phyloP scores from a whole-genome alignment of 208 protist genomes.

The Trypanosoma congolense region DNA sequence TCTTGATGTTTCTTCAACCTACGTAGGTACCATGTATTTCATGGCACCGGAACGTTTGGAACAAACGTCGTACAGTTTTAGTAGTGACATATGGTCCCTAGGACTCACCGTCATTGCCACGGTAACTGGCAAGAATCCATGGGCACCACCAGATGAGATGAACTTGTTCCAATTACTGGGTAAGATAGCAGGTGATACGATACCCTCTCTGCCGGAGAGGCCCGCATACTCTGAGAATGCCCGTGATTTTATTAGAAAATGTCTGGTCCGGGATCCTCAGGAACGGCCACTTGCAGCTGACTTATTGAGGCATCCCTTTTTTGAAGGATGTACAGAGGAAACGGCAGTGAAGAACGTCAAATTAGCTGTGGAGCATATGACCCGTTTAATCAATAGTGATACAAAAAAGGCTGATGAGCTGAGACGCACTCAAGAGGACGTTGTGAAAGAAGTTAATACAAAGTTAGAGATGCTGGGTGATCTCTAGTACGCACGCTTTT shows the following conservation, averaged over 20 bases:
- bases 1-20: constrained; percentile 83
- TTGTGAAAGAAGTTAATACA: constrained; percentile 63
- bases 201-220: constrained; percentile 56
- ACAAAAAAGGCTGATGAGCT: constrained; percentile 54
- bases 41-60: constrained; percentile 92
- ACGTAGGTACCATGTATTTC: constrained; percentile 93
- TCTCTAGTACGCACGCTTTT: constrained; percentile 12
- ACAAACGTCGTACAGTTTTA: constrained; percentile 88
- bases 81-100: constrained; percentile 90
- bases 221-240: constrained; percentile 59
- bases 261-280: constrained; percentile 71
- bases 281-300: constrained; percentile 55
- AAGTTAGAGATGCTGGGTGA: constrained; percentile 65
- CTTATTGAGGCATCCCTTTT: constrained; percentile 76
- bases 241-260: constrained; percentile 72
- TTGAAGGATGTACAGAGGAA: constrained; percentile 58
- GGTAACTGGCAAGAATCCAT: constrained; percentile 80
- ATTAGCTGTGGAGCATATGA: constrained; percentile 82
- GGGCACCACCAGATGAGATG: constrained; percentile 83
- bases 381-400: constrained; percentile 73
- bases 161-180: constrained; percentile 82
- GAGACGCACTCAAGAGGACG: constrained; percentile 41
- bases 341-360: constrained; percentile 74
- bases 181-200: constrained; percentile 74
- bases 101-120: constrained; percentile 85